Base-by-base conservation (phyloP, 371 early-diverging fungal species). In the Syncephalastrum monosporum region DNA sequence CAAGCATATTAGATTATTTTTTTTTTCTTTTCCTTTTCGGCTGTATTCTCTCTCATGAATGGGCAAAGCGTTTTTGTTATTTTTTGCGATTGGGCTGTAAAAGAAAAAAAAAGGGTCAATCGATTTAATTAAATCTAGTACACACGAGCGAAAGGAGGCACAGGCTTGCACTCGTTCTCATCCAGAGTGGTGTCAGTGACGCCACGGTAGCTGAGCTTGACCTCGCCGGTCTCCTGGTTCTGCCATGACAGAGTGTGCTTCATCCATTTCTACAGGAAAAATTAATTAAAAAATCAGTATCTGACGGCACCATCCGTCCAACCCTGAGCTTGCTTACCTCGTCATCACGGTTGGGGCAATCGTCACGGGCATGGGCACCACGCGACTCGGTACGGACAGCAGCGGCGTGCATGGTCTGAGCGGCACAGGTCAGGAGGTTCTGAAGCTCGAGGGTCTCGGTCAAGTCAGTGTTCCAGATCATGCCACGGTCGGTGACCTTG, bases 381-480 rank as follows among this genome's bases (percentile, higher is more conserved):
- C 98, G 94, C 17, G 89, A 89, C 72, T 95, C 95, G 79, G 93
- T 93, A 57, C 95, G 88, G 33, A 86, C 89, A 5, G 80, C 81
- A 24, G 95, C 95, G 66, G 93, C 88, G 79, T 89, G 77, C 85
- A 95, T 92, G 61, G 95, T 94, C 73, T 95, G 95, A 19, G 85
- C 79, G 41, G 95, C 95, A 67, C 89, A 88, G 49, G 96, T 94
- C 80, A 98, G 86, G 75, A 97, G 79, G 83, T 98, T 98, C 75
- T 95, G 97, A 61, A 98, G 85, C 75, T 98, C 98, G 33, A 95
- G 86, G 33, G 97, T 92, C 79, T 98, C 98, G 55, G 92, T 72
- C 63, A 98, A 78, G 72, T 98, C 97, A 55, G 97, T 89, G 85
- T 98, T 98, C 98, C 98, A 98, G 79, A 97, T 95, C 88, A 98